phyloP scores from a whole-genome alignment of 179 eudicot species.

The Silene vulgaris region DNA sequence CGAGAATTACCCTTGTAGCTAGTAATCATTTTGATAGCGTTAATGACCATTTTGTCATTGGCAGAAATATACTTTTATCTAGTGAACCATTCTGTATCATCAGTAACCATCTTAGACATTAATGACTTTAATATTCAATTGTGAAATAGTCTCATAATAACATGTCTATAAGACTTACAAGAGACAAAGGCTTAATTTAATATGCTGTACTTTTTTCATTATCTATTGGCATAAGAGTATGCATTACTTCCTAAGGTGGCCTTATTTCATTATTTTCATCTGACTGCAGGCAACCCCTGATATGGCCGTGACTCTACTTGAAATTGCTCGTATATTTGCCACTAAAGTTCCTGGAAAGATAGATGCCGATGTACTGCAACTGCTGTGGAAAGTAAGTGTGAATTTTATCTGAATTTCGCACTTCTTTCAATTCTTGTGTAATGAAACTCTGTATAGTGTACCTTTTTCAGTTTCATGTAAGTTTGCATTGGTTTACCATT shows the following conservation, averaged over 20 bases:
- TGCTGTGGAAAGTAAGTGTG: slow-evolving; percentile 87
- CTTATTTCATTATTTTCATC: slow-evolving; percentile 17
- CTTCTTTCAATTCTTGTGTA: not conserved
- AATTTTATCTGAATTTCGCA: not conserved
- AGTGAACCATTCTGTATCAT: not conserved
- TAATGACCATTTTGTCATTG: not conserved
- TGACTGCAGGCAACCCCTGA: slow-evolving; percentile 84
- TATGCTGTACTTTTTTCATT: not conserved
- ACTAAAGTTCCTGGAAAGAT: slow-evolving; percentile 99
- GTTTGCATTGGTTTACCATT: slow-evolving; percentile 1
- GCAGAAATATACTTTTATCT: not conserved
- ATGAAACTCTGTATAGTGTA: not conserved
- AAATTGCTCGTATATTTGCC: slow-evolving; percentile 95
- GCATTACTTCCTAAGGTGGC: slow-evolving; percentile 9
- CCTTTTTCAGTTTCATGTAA: not conserved
- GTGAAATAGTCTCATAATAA: not conserved
- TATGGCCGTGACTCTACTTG: slow-evolving; percentile 97
- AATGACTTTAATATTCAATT: not conserved
- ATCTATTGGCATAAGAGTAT: not conserved
- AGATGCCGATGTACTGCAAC: slow-evolving; percentile 96
- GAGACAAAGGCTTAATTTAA: not conserved
- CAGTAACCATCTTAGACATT: not conserved
- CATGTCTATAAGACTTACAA: not conserved
- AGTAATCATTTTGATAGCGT: not conserved
- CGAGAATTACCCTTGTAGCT: not conserved